Percentiles rank a stretch among this genome's conserved stretches.
Evolutionary conservation across 768 basidiomycete species (phyloP).

Genomic region (Lactifluus piperatus): DNA sequence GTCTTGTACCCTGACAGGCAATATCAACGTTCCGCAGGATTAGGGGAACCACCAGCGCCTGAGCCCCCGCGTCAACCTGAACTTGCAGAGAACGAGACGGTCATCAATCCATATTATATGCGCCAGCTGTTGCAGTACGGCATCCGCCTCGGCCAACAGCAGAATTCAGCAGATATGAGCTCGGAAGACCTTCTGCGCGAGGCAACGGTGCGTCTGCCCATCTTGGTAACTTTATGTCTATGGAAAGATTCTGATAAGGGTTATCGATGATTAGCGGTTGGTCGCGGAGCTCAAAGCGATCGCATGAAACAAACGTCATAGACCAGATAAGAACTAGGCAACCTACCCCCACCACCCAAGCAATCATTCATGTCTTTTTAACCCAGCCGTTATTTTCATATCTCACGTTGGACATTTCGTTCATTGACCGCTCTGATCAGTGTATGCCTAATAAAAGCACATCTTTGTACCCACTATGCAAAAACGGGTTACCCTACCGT

Average conservation of each 20-base stretch:
- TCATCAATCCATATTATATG: conserved; percentile 79
- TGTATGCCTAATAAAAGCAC: conserved; percentile 9
- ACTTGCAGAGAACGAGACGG: conserved; percentile 46
- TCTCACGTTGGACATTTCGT: conserved; percentile 3
- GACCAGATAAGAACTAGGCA: neutral
- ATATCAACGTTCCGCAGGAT: neutral
- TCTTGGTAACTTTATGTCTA: neutral
- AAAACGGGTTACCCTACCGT: conserved; percentile 2
- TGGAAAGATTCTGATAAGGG: neutral
- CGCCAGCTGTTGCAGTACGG: conserved; percentile 62
- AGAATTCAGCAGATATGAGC: conserved; percentile 14
- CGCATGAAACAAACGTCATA: conserved; percentile 6
- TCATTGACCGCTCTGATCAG: neutral
- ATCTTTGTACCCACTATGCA: conserved; percentile 19
- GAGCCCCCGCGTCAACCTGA: conserved; percentile 29
- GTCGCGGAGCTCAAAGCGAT: conserved; percentile 18
- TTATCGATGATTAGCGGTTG: conserved; percentile 8
- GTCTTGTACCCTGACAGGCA: conserved; percentile 2
- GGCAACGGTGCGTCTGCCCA: neutral
- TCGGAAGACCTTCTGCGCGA: conserved; percentile 35
- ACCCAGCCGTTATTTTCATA: conserved; percentile 1
- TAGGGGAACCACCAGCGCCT: conserved; percentile 26
- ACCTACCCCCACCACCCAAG: neutral
- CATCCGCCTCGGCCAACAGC: conserved; percentile 45
- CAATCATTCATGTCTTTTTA: conserved; percentile 13